Base-by-base conservation (phyloP, 2,329 filamentous ascomycete species). In the Daldinia sp. region DNA sequence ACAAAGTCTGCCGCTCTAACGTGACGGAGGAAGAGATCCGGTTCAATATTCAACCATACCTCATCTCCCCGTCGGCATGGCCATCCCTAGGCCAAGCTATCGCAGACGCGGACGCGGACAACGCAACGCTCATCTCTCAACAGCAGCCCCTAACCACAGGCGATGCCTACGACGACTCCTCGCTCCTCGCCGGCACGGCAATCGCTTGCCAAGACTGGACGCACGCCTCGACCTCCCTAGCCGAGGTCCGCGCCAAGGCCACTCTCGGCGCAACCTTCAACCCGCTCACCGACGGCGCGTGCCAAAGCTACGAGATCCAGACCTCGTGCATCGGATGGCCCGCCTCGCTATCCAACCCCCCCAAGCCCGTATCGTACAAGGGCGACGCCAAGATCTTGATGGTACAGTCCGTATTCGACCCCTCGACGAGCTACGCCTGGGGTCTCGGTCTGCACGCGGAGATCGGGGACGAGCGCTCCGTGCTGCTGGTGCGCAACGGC, bases 271-370 rank as follows among this genome's bases (percentile, higher is more conserved):
- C 60, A 6, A 59, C 66, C n/a, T 73, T 77, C 58, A 66, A 70
- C 2, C 78, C 79, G 0, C 70, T 80, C 27, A 77, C 71, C 11
- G 67, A 66, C 3, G 78, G 76, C 29, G 72, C 72, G 23, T 71
- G 66, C 50, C 76, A 79, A 52, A 73, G 68, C 35, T 81, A 74
- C 69, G 71, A 63, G 21, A 64, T 74, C 41, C 76, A 78, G 63
- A 70, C 73, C 1, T 57, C 69, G 4, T 83, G 80, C 64, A 70
- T 80, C 21, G 76, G 77, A 1, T 82, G 79, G 79, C 77, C 78
- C 0, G 69, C 74, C 3, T 57, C 72, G 1, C 45, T 75, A 10
- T 71, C 68, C 5, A 80, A 80, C 65, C 76, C 75, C 8, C 76
- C 74, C 2, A 68, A 66, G 55, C 69, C 68, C 15, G 43, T 72